Evolutionary conservation across 2,329 filamentous ascomycete species (phyloP), one percentile per base, ranked within the genome.

Genomic region (Cadophora luteo-olivacea): DNA sequence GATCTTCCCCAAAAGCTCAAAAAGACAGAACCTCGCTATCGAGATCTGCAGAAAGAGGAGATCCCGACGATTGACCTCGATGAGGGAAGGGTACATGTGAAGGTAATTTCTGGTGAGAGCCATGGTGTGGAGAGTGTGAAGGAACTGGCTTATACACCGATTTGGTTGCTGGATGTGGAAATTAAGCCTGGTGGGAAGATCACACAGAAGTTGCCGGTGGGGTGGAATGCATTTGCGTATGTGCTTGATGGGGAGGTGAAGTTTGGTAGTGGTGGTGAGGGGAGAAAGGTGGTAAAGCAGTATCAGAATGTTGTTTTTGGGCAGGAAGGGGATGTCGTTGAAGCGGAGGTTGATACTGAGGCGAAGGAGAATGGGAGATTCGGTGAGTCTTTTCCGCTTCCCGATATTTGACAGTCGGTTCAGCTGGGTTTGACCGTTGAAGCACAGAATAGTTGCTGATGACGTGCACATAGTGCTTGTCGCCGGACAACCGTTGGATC

Each of bases 181-280:
- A 55, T 55, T n/a, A 55, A 33, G 25, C 52, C 52, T 7, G 52
- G 52, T 33, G 52, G 52, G 52, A 55, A n/a, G 29, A 55, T 33
- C n/a, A 55, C 4, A 14, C 52, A 33, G 25, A 55, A 33, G 29
- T 14, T 32, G 2, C 52, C 52, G 3, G 52, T 19, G 51, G 51
- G 51, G 4, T 33, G 52, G 52, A 55, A 55, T 55, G 52, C 29
- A 14, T 55, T 55, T 55, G 52, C 52, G 14, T 55, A 55, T 55
- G 29, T 55, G 52, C 52, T 55, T 19, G 52, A 55, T 33, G 52
- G 52, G 25, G 52, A 33, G 52, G 52, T 33, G 12, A 5, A 3
- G 4, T 55, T 55, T 33, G 25, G 52, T 55, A 33, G 9, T 55
- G 52, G 52, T 19, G 29, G 52, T 19, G 29, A 55, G 24, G 52